Conservation (phyloP, 768 basidiomycete genomes). For the Antrodiella citrinella region DNA sequence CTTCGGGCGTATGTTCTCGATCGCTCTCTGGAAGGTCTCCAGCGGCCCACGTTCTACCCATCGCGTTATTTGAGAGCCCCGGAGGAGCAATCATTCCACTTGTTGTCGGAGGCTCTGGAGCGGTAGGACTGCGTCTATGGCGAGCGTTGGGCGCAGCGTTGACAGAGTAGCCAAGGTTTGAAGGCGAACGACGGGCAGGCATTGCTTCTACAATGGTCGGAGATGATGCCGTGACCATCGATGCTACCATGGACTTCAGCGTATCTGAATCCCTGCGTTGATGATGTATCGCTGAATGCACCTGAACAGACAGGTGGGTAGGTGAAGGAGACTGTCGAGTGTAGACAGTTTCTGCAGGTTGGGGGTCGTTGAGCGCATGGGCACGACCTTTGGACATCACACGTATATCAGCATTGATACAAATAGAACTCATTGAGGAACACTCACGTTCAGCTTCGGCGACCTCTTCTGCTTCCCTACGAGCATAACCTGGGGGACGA, state of each 20-base stretch:
- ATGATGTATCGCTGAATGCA: constrained; percentile 36
- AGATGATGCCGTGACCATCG: constrained; percentile 32
- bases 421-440: not conserved
- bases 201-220: constrained; percentile 45
- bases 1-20: constrained; percentile 11
- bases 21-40: constrained; percentile 33
- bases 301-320: constrained; percentile 8
- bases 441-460: constrained; percentile 35
- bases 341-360: constrained; percentile 8
- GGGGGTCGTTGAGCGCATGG: constrained; percentile 43
- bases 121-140: constrained; percentile 64
- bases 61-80: constrained; percentile 1
- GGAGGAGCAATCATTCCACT: constrained; percentile 27
- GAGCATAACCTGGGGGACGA: constrained; percentile 18
- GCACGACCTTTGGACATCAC: no score
- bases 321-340: not conserved
- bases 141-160: constrained; percentile 2
- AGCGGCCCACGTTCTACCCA: constrained; percentile 37
- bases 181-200: constrained; percentile 5
- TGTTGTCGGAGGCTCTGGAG: constrained; percentile 48
- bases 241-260: constrained; percentile 40
- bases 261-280: constrained; percentile 74
- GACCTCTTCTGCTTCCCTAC: constrained; percentile 20
- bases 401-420: no score
- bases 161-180: constrained; percentile 4